phyloP scores from a whole-genome alignment of 2,329 filamentous ascomycete species.

The Xylaria sp. region DNA sequence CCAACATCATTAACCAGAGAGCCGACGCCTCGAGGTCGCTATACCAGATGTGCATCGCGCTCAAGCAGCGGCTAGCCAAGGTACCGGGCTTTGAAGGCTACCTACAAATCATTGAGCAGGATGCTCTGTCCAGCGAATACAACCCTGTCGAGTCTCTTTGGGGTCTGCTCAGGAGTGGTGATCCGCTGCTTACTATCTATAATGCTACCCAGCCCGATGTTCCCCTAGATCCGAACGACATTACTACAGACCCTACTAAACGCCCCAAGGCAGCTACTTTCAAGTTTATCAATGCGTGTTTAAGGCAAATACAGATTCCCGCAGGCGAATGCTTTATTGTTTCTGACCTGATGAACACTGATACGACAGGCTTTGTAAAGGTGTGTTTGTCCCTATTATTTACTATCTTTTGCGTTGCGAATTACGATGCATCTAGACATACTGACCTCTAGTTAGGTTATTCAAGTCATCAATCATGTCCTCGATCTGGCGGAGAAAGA shows the following conservation, averaged over 20 bases:
- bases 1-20: slow-evolving; percentile 97
- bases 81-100: slow-evolving; percentile 86
- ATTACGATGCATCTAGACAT: not conserved
- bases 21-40: slow-evolving; percentile 91
- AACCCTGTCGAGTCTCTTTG: slow-evolving; percentile 93
- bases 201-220: slow-evolving; percentile 81
- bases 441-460: slow-evolving; percentile 67
- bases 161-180: slow-evolving; percentile 84
- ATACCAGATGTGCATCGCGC: slow-evolving; percentile 91
- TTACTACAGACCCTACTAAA: slow-evolving; percentile 71
- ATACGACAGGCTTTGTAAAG: slow-evolving; percentile 98
- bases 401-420: not conserved
- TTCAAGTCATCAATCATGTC: slow-evolving; percentile 90
- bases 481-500: slow-evolving; percentile 85
- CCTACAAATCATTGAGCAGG: slow-evolving; percentile 75
- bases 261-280: slow-evolving; percentile 88
- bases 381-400: slow-evolving; percentile 56
- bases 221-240: slow-evolving; percentile 73
- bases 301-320: slow-evolving; percentile 82
- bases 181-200: slow-evolving; percentile 88
- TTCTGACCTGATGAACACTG: slow-evolving; percentile 89
- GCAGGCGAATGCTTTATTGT: slow-evolving; percentile 90
- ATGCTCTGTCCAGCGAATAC: slow-evolving; percentile 70
- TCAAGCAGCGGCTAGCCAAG: slow-evolving; percentile 82
- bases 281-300: slow-evolving; percentile 90